Evolutionary conservation across 768 basidiomycete species (phyloP).

Genomic region (Neoboletus magnificus): DNA sequence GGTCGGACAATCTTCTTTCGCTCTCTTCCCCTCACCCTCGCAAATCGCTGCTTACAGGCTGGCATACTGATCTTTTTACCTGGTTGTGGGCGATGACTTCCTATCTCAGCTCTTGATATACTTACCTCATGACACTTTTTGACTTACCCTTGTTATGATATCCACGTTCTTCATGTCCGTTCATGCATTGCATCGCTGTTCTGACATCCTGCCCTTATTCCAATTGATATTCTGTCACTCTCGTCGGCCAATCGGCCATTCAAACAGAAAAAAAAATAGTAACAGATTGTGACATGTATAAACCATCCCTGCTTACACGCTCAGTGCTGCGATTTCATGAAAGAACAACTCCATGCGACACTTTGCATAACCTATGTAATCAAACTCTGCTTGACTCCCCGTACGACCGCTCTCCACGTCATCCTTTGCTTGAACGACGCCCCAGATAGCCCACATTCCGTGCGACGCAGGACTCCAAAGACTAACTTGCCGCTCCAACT

Average conservation of each 20-base stretch:
- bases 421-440: conserved; percentile 84
- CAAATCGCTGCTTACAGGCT: conserved; percentile 7
- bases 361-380: conserved; percentile 81
- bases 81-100: conserved; percentile 11
- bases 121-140: conserved; percentile 35
- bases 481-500: conserved; percentile 74
- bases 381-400: conserved; percentile 69
- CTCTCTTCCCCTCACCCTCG: conserved; percentile 5
- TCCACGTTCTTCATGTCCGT: conserved; percentile 40
- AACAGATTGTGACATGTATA: not conserved
- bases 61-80: conserved; percentile 5
- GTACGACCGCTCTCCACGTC: conserved; percentile 51
- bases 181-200: conserved; percentile 20
- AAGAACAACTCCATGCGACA: conserved; percentile 66
- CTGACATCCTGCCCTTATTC: conserved; percentile 44
- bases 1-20: conserved; percentile 41
- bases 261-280: not conserved
- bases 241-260: not conserved
- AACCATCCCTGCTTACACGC: conserved; percentile 21
- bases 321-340: conserved; percentile 49
- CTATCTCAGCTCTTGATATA: conserved; percentile 24
- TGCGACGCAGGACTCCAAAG: conserved; percentile 91
- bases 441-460: conserved; percentile 95
- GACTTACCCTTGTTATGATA: conserved; percentile 37
- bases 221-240: conserved; percentile 37